Evolutionary conservation across 306 rosid species (phyloP).

Genomic region (Acmispon strigosus): DNA sequence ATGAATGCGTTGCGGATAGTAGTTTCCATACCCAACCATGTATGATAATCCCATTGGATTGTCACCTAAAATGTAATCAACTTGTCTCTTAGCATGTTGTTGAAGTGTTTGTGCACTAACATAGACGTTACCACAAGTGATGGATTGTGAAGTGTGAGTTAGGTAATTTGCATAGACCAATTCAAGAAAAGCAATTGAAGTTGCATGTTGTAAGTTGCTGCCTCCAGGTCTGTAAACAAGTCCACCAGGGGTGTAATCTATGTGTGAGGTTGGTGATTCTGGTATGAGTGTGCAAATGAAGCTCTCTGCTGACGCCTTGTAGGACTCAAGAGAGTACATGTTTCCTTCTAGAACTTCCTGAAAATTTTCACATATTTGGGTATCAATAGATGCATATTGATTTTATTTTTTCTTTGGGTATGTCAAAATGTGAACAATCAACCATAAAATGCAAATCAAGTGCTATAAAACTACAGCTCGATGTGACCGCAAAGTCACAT

Average conservation of each 20-base stretch:
- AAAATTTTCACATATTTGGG: background rate
- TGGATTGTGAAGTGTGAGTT: constrained; percentile 38
- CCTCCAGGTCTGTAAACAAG: constrained; percentile 84
- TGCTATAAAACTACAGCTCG: no score
- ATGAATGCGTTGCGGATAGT: constrained; percentile 63
- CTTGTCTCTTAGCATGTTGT: constrained; percentile 54
- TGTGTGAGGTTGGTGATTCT: constrained; percentile 53
- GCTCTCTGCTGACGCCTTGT: constrained; percentile 67
- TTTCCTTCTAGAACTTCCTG: constrained; percentile 78
- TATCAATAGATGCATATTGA: background rate
- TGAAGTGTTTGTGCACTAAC: constrained; percentile 56
- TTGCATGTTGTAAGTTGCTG: constrained; percentile 76
- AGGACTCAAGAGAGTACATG: constrained; percentile 52
- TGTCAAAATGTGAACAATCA: background rate
- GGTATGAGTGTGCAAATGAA: constrained; percentile 73
- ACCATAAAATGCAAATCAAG: no score
- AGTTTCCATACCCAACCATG: constrained; percentile 73
- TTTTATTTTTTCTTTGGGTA: background rate
- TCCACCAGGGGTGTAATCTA: constrained; percentile 70
- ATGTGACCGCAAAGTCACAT: no score
- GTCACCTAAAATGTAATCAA: constrained; percentile 74
- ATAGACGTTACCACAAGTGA: constrained; percentile 55
- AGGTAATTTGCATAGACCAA: constrained; percentile 71
- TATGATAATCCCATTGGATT: constrained; percentile 78
- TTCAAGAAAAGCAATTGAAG: constrained; percentile 68